A percentile compares a stretch with the other conserved stretches of the same genome.
These are phyloP conservation scores for Ophiosphaerella narmari DNA, from an alignment of 2,329 filamentous ascomycete genomes.

Conservation along the genomic window DNA sequence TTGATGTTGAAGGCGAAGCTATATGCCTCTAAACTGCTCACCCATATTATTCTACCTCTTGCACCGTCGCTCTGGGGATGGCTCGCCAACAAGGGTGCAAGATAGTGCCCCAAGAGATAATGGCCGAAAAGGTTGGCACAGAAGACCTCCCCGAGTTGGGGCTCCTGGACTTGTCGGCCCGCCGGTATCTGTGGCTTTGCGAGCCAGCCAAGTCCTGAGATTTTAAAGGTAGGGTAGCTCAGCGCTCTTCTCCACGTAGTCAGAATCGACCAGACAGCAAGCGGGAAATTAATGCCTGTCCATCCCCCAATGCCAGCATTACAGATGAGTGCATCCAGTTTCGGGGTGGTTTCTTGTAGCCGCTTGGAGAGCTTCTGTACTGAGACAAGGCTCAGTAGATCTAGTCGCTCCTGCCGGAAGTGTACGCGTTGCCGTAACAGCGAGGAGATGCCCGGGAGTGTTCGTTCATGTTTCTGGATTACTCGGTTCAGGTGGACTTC, in stretches of 20 bases:
- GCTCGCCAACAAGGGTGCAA: slow-evolving; percentile 72
- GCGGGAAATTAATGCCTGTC: slow-evolving; percentile 73
- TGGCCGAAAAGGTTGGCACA: slow-evolving; percentile 94
- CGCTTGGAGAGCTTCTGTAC: slow-evolving; percentile 59
- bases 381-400: slow-evolving; percentile 61
- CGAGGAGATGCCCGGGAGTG: slow-evolving; percentile 45
- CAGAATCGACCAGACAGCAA: slow-evolving; percentile 61
- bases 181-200: slow-evolving; percentile 58
- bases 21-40: slow-evolving; percentile 77
- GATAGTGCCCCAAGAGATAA: slow-evolving; percentile 82
- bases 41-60: slow-evolving; percentile 79
- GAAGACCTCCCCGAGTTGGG: slow-evolving; percentile 79
- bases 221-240: slow-evolving; percentile 81
- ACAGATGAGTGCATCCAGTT: slow-evolving; percentile 77
- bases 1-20: slow-evolving; percentile 61
- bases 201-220: slow-evolving; percentile 60
- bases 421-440: slow-evolving; percentile 52
- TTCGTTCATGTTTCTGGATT: slow-evolving; percentile 42
- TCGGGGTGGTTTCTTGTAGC: slow-evolving; percentile 63
- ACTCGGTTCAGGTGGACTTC: slow-evolving; percentile 63
- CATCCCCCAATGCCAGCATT: slow-evolving; percentile 92
- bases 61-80: slow-evolving; percentile 44
- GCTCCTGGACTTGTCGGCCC: slow-evolving; percentile 49
- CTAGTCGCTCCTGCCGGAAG: slow-evolving; percentile 62
- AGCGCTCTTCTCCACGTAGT: slow-evolving; percentile 69